Percentiles rank a stretch among this genome's conserved stretches.
phyloP scores from a whole-genome alignment of 441 rosid species.

The Bruguiera hainesii region DNA sequence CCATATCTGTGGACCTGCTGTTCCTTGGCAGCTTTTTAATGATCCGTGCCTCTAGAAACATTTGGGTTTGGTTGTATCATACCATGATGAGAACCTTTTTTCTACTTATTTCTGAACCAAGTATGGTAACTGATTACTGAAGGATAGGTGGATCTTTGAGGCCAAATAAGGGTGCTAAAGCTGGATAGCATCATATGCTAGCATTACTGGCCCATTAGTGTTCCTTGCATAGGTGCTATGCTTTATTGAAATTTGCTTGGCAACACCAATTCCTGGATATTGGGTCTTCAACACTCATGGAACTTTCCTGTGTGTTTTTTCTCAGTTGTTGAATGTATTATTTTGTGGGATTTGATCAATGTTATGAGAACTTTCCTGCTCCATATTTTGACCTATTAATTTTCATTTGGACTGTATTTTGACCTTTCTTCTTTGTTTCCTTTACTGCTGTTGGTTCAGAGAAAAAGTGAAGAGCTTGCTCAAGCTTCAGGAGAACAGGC shows the following conservation, averaged over 20 bases:
- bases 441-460: constrained; percentile 40
- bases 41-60: no score
- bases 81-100: no score
- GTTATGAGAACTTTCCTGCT: neutral
- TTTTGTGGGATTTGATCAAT: neutral
- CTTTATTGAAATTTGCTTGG: neutral
- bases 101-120: no score
- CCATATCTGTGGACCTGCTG: neutral
- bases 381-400: neutral
- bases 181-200: neutral
- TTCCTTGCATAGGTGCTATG: neutral
- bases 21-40: no score
- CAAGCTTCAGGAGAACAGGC: constrained; percentile 56
- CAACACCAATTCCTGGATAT: neutral
- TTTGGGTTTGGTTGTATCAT: no score
- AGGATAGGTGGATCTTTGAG: neutral
- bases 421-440: constrained; percentile 13
- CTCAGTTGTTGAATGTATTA: no score
- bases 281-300: no score
- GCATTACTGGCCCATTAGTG: neutral
- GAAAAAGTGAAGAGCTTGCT: constrained; percentile 67
- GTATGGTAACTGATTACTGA: neutral
- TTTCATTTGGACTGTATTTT: neutral
- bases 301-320: no score
- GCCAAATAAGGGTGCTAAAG: neutral